These are phyloP conservation scores for Dalbergia cultrata DNA, from an alignment of 306 rosid genomes.

Conservation along the genomic window DNA sequence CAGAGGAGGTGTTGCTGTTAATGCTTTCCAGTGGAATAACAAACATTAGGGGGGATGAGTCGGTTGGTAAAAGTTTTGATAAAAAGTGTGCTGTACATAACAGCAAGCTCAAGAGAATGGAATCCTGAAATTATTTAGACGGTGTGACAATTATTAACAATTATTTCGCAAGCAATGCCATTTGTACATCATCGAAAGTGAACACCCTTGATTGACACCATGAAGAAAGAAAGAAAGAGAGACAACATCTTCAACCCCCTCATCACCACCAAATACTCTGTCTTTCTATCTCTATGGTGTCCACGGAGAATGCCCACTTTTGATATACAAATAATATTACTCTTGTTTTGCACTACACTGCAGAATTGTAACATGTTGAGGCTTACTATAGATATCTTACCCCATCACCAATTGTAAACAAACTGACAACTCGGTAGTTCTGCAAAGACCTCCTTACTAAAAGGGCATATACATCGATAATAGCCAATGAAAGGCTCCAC, in stretches of 20 bases:
- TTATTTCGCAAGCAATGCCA: neutral
- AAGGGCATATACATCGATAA: slow-evolving; percentile 82
- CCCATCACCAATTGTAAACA: slow-evolving; percentile 93
- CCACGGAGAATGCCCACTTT: too few species aligned
- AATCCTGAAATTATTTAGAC: neutral
- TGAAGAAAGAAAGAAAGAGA: too few species aligned
- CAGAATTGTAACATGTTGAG: slow-evolving; percentile 22
- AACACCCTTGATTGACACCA: too few species aligned
- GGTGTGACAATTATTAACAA: slow-evolving; percentile 21
- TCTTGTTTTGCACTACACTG: neutral
- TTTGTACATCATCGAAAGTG: too few species aligned
- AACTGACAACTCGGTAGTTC: slow-evolving; percentile 62
- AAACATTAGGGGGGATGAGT: neutral
- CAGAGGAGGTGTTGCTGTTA: neutral
- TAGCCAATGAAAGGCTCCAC: slow-evolving; percentile 83
- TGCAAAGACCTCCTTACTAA: slow-evolving; percentile 80
- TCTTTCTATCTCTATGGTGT: too few species aligned
- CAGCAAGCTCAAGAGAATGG: slow-evolving; percentile 25
- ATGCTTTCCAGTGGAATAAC: neutral
- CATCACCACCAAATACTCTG: too few species aligned
- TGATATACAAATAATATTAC: too few species aligned
- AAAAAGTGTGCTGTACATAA: slow-evolving; percentile 24
- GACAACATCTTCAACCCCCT: too few species aligned
- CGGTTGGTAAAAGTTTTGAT: neutral
- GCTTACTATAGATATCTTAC: slow-evolving; percentile 59